Conservation (phyloP, 202 grass and related monocot species). For the Schoenoplectus tabernaemontani region DNA sequence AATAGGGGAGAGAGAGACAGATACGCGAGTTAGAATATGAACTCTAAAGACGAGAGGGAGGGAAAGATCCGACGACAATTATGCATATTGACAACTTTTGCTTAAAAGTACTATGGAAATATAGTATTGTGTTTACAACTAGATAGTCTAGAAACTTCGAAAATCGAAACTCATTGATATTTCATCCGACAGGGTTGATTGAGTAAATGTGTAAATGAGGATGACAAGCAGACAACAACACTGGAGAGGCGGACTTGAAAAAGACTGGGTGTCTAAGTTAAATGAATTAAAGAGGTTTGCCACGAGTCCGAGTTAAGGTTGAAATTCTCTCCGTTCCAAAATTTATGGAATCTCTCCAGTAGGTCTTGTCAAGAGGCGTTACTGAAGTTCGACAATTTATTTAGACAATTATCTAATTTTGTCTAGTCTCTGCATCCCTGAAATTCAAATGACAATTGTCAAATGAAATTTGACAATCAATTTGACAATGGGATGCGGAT, state of each 20-base stretch:
- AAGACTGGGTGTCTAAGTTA: background rate
- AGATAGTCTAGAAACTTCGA: conserved; percentile 25
- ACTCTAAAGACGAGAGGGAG: background rate
- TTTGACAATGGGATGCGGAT: too few species aligned
- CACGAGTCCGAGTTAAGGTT: conserved; percentile 30
- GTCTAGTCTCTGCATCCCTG: too few species aligned
- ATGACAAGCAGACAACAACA: background rate
- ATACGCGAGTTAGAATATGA: too few species aligned
- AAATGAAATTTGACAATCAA: too few species aligned
- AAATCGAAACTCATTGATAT: background rate
- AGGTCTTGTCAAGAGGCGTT: too few species aligned
- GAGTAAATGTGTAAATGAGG: background rate
- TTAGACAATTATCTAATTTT: too few species aligned
- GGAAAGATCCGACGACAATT: too few species aligned
- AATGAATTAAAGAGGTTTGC: conserved; percentile 40
- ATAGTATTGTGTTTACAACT: background rate
- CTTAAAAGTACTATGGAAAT: background rate
- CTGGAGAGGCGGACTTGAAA: conserved; percentile 33
- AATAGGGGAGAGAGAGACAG: background rate
- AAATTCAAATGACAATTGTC: too few species aligned
- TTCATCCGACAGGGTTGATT: background rate
- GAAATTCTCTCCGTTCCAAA: background rate
- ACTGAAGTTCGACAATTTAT: too few species aligned
- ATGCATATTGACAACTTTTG: background rate
- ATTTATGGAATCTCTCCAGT: too few species aligned